A percentile compares a stretch with the other conserved stretches of the same genome.
Evolutionary conservation across 768 basidiomycete species (phyloP).

Genomic region (Candolleomyces aberdarensis): DNA sequence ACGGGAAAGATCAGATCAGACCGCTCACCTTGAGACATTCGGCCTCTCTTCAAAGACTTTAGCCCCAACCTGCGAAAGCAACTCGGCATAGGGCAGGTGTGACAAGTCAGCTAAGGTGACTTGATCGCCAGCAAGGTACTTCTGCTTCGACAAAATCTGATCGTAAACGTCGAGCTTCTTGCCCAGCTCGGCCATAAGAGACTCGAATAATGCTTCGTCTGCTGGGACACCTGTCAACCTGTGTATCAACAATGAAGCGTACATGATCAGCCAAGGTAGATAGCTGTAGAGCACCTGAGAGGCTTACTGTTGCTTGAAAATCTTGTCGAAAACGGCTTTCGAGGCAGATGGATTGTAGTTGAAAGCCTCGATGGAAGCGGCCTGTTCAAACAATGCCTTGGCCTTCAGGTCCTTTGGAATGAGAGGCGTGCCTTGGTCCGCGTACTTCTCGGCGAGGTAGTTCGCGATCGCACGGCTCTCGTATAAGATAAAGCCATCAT

Average conservation of each 20-base stretch:
- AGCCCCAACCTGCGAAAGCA: constrained; percentile 21
- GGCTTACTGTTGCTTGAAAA: constrained; percentile 43
- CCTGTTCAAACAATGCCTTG: constrained; percentile 49
- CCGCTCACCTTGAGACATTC: constrained; percentile 30
- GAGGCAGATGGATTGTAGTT: constrained; percentile 51
- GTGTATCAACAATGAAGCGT: no score
- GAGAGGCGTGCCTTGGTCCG: constrained; percentile 45
- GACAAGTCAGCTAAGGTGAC: constrained; percentile 56
- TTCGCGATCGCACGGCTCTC: constrained; percentile 60
- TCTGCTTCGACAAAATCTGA: constrained; percentile 49
- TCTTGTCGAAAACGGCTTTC: constrained; percentile 41
- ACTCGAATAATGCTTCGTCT: constrained; percentile 29
- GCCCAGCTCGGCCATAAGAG: constrained; percentile 25
- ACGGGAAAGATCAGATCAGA: background rate
- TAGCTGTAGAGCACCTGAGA: background rate
- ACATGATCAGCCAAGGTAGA: no score
- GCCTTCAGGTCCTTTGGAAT: constrained; percentile 41
- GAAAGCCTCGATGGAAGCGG: constrained; percentile 45
- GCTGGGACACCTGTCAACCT: constrained; percentile 21
- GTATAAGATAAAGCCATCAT: constrained; percentile 62
- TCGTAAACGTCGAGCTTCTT: constrained; percentile 54
- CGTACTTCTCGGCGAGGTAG: constrained; percentile 57
- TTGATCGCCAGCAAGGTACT: constrained; percentile 56
- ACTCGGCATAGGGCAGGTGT: constrained; percentile 39
- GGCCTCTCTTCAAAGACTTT: constrained; percentile 35